A percentile compares a stretch with the other conserved stretches of the same genome.
phyloP scores from a whole-genome alignment of 345 rosid genomes.

The Eucalyptus tenuipes region DNA sequence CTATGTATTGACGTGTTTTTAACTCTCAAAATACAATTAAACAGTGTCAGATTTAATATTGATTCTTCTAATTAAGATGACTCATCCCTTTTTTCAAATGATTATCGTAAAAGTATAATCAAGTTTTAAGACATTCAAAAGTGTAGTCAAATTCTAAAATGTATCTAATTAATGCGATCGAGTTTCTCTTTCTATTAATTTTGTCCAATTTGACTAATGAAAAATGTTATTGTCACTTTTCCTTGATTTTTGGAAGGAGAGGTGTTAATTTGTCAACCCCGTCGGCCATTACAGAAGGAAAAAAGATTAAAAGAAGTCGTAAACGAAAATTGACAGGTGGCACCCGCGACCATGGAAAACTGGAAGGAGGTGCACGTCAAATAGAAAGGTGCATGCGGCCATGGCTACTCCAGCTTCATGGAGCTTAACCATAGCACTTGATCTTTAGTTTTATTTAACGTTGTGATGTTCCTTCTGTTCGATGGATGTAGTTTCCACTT shows the following conservation, averaged over 20 bases:
- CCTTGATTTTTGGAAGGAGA: not conserved
- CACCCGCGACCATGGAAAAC: not conserved
- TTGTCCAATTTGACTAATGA: rapidly evolving
- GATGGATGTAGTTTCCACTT: not conserved
- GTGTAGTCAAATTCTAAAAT: rapidly evolving
- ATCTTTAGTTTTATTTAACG: no score
- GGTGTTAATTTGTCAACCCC: rapidly evolving
- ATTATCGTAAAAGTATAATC: not conserved
- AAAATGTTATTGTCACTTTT: not conserved
- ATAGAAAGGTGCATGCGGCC: not conserved
- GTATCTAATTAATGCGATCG: not conserved
- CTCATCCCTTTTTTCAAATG: not conserved
- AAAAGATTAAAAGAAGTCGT: not conserved
- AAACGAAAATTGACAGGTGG: not conserved
- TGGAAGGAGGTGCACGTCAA: not conserved
- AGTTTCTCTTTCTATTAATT: not conserved
- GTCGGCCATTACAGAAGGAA: rapidly evolving
- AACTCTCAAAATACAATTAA: not conserved
- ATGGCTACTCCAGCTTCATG: not conserved
- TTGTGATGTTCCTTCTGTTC: no score
- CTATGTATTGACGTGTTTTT: not conserved
- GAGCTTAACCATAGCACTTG: not conserved
- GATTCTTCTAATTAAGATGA: not conserved
- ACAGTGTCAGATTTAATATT: not conserved
- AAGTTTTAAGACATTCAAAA: rapidly evolving